These are phyloP conservation scores for Macrotyloma uniflorum DNA, from an alignment of 306 rosid genomes.

Conservation along the genomic window DNA sequence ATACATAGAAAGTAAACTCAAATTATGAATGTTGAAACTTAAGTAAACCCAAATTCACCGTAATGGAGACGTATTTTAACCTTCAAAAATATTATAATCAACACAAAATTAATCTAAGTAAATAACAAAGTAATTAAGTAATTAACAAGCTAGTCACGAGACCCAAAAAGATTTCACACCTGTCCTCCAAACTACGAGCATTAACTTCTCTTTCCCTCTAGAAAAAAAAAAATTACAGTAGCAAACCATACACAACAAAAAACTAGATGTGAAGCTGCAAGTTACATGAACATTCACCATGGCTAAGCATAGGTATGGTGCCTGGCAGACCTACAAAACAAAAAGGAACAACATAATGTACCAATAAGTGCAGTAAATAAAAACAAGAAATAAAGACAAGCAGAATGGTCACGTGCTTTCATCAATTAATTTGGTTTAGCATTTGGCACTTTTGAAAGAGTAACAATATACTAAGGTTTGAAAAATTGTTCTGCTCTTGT, in stretches of 20 bases:
- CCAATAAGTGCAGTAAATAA: background rate
- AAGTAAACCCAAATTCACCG: too few species aligned
- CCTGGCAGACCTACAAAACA: slow-evolving; percentile 34
- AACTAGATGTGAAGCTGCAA: background rate
- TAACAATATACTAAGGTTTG: background rate
- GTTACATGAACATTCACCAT: slow-evolving; percentile 17
- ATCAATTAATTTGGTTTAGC: background rate
- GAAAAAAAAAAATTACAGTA: background rate
- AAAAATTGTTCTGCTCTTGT: background rate
- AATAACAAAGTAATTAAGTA: background rate
- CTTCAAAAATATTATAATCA: background rate
- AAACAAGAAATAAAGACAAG: background rate
- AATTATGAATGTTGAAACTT: too few species aligned
- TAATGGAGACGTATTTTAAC: too few species aligned
- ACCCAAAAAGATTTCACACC: background rate
- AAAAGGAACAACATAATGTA: background rate
- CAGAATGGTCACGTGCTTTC: background rate
- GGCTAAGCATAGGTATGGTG: background rate
- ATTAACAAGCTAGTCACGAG: background rate
- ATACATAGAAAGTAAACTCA: too few species aligned
- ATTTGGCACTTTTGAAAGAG: background rate
- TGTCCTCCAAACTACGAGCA: background rate
- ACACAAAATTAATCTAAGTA: background rate
- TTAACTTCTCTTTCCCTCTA: background rate
- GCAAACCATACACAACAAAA: slow-evolving; percentile 11